Evolutionary conservation across 208 protist genomes (phyloP), one percentile per base, ranked within the genome.

Genomic region (Naegleria fowleri): DNA sequence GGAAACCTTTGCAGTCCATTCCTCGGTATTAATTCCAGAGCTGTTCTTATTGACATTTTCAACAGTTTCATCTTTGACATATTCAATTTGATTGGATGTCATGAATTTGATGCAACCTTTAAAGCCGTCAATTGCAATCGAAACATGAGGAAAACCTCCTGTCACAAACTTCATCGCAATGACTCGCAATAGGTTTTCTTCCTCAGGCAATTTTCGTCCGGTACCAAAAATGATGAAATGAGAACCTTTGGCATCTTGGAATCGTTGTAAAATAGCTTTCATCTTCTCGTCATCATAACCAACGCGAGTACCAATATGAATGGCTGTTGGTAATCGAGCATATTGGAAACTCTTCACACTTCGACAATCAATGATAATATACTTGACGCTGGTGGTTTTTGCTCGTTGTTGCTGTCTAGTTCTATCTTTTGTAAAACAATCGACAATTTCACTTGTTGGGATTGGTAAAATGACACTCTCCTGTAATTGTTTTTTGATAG

Each of bases 281-380:
- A 92, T 67, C 59, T 92, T 92, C 15, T 85, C 5, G 3, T 79
- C 22, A 38, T 92, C 91, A 91, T 92, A 92, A 25, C 83, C 83
- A 38, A 92, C 91, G 29, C 92, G 15, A 22, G 91, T n/a, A 16
- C 94, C 91, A 16, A 97, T 94, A 55, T 95, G 94, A 29, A 98
- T 86, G 0, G 95, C 95, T 1, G 93, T 96, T 84, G 96, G 95
- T 40, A 98, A 94, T n/a, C 94, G 92, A 22, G 95, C 95, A 91
- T 95, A 97, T 39, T 97, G 92, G 91, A 94, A 98, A 92, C 95
- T 97, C 38, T 94, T 93, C 19, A 91, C 52, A 0, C 96, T 94
- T 58, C 97, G 94, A 92, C 96, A 97, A 92, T 98, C 96, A n/a
- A 96, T 91, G 6, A 98, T 92, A 88, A 97, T 92, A 92, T 96